Evolutionary conservation across 306 rosid genomes (phyloP).

Genomic region (Cicer arietinum): DNA sequence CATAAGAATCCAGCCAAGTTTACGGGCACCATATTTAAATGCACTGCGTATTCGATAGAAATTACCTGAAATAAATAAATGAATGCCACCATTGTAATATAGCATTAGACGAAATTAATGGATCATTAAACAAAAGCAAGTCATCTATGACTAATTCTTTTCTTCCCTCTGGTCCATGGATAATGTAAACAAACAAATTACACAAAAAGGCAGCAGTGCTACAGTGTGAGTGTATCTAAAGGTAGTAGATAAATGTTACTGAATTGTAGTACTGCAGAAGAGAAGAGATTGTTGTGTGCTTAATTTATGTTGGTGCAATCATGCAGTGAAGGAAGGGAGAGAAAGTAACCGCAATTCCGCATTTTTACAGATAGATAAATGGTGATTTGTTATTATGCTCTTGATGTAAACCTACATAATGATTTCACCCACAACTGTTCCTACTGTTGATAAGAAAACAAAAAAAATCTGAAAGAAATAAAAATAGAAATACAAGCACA

Average conservation of each 20-base stretch:
- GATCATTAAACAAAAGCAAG: conserved; percentile 30
- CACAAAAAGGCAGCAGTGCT: conserved; percentile 12
- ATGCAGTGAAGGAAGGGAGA: conserved; percentile 11
- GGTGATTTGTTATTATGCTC: conserved; percentile 8
- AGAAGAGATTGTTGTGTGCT: conserved; percentile 11
- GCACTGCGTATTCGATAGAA: conserved; percentile 88
- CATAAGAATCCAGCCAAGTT: conserved; percentile 78
- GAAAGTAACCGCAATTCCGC: conserved; percentile 3
- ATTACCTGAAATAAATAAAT: conserved; percentile 64
- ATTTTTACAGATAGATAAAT: neutral
- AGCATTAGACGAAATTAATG: conserved; percentile 8
- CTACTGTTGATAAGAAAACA: neutral
- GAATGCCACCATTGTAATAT: conserved; percentile 32
- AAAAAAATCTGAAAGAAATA: neutral
- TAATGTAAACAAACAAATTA: conserved; percentile 16
- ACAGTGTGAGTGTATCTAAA: conserved; percentile 4
- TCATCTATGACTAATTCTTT: conserved; percentile 15
- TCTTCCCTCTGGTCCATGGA: neutral
- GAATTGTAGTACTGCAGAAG: neutral
- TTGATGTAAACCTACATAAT: conserved; percentile 1
- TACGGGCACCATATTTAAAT: conserved; percentile 82
- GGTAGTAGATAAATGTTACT: conserved; percentile 11
- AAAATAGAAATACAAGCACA: conserved; percentile 5
- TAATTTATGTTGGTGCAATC: conserved; percentile 22
- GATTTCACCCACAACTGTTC: conserved; percentile 16